Evolutionary conservation across 352 stramenopile genomes (phyloP).

Genomic region (Pythium scleroteichum): DNA sequence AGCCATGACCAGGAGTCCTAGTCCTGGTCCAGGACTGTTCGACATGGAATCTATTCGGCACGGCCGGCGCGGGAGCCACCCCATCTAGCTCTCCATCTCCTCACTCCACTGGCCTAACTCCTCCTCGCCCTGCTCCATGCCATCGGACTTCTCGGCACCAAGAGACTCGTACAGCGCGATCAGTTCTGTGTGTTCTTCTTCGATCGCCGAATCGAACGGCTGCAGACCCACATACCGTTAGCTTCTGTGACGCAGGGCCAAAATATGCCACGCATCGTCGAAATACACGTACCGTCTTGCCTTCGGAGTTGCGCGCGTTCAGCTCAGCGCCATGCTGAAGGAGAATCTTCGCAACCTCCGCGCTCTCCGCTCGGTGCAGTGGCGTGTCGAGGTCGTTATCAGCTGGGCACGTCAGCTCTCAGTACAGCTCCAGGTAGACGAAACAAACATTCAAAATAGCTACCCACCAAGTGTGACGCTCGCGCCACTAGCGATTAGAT

Average conservation of each 20-base stretch:
- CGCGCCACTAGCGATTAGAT: slow-evolving; percentile 30
- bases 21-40: too few species aligned
- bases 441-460: neutral
- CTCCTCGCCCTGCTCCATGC: slow-evolving; percentile 5
- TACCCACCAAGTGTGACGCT: slow-evolving; percentile 24
- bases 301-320: slow-evolving; percentile 39
- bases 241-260: neutral
- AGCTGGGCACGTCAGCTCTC: neutral
- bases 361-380: slow-evolving; percentile 34
- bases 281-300: slow-evolving; percentile 27
- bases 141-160: slow-evolving; percentile 35
- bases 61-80: too few species aligned
- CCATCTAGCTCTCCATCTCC: slow-evolving; percentile 29
- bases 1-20: neutral
- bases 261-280: neutral
- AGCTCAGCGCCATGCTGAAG: slow-evolving; percentile 33
- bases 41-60: too few species aligned
- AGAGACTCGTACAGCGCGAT: slow-evolving; percentile 30
- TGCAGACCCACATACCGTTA: slow-evolving; percentile 1
- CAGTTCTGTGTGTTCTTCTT: slow-evolving; percentile 37
- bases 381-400: slow-evolving; percentile 39
- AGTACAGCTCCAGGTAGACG: neutral
- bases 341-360: slow-evolving; percentile 35
- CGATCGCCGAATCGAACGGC: slow-evolving; percentile 37
- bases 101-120: slow-evolving; percentile 25